Conservation (phyloP, 768 basidiomycete genomes). For the Tylopilus sp. region DNA sequence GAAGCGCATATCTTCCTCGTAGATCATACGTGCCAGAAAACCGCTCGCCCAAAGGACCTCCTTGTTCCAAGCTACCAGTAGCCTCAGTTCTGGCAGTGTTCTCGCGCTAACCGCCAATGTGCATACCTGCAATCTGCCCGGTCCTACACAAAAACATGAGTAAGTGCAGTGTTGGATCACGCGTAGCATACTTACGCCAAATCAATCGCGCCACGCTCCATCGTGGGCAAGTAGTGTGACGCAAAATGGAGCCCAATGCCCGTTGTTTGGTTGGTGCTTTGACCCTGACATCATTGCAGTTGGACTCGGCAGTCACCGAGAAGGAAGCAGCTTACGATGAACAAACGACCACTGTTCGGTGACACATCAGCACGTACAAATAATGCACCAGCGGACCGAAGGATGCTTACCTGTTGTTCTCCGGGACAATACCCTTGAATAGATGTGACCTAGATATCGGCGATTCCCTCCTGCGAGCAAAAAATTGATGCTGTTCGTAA, state of each 20-base stretch:
- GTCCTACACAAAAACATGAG: too few species aligned
- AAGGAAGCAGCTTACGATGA: conserved; percentile 8
- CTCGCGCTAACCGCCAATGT: too few species aligned
- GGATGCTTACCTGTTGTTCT: conserved; percentile 1
- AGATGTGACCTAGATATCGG: neutral
- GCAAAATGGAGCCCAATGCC: conserved; percentile 65
- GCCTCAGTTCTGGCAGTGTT: too few species aligned
- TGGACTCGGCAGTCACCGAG: neutral
- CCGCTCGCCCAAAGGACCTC: too few species aligned
- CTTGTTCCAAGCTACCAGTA: too few species aligned
- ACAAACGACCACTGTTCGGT: conserved; percentile 10
- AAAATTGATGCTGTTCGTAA: neutral
- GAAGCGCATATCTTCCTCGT: conserved; percentile 63
- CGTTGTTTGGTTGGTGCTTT: conserved; percentile 88
- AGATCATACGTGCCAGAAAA: too few species aligned
- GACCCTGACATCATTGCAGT: conserved; percentile 51
- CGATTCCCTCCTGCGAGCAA: neutral
- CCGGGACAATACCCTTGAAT: conserved; percentile 7
- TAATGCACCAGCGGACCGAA: neutral
- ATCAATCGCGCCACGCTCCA: conserved; percentile 91
- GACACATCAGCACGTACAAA: neutral
- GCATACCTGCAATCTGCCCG: too few species aligned
- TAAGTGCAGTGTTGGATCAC: neutral
- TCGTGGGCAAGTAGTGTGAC: conserved; percentile 89
- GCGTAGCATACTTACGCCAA: conserved; percentile 53